These are phyloP conservation scores for Theobroma grandiflorum DNA, from an alignment of 441 rosid genomes.

Conservation along the genomic window DNA sequence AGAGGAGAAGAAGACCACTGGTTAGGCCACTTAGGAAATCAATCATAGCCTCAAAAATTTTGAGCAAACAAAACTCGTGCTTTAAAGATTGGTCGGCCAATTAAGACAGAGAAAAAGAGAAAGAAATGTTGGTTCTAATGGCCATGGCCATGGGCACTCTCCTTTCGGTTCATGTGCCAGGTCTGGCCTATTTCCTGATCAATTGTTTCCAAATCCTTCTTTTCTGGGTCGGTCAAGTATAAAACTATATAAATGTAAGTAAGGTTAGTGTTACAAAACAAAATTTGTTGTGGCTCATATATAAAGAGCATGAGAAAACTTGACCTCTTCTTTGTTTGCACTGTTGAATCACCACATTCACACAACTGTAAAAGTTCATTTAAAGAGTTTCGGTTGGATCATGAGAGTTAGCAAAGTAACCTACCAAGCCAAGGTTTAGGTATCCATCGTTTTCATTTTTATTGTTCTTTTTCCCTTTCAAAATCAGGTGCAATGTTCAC, in stretches of 20 bases:
- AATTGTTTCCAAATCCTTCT: no score
- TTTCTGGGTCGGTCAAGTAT: no score
- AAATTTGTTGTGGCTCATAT: not conserved
- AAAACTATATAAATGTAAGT: no score
- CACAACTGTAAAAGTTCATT: not conserved
- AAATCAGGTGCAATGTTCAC: not conserved
- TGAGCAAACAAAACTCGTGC: conserved; percentile 13
- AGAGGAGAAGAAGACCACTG: not conserved
- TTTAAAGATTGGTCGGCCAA: conserved; percentile 29
- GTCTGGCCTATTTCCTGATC: no score
- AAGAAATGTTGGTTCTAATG: no score
- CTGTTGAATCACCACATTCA: not conserved
- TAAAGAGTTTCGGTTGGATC: not conserved
- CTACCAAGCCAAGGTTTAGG: not conserved
- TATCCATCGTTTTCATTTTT: not conserved
- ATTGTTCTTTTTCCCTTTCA: not conserved
- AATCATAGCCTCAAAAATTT: conserved; percentile 18
- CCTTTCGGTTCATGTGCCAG: no score
- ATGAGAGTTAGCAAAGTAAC: not conserved
- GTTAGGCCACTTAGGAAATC: not conserved
- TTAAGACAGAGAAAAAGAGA: not conserved
- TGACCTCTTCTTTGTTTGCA: not conserved
- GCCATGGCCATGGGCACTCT: no score
- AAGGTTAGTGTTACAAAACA: not conserved
- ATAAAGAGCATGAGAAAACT: not conserved